Base-by-base conservation (phyloP, 2,329 filamentous ascomycete species). In the Graphilbum fragrans region DNA sequence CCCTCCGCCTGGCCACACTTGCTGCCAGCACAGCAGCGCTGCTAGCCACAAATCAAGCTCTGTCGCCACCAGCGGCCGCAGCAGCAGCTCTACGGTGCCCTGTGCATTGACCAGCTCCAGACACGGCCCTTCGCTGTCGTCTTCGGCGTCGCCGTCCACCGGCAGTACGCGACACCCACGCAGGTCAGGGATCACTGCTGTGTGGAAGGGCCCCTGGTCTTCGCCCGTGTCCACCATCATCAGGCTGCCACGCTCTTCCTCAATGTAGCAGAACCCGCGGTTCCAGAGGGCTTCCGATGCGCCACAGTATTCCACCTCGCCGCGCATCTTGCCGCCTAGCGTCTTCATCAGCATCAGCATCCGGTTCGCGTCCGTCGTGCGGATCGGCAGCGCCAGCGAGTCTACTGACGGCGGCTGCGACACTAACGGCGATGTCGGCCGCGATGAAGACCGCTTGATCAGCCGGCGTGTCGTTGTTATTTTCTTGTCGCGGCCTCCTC, bases 31-130 rank as follows among this genome's bases (percentile, higher is more conserved):
- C 25, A 90, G 66, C 35, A 92, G 60, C 8, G 84, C 84, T 14
- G 85, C 85, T 43, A 88, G 74, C 85, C 85, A 92, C 19, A 80
- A 67, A 50, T 90, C 82, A 49, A 81, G 75, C 52, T 90, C 82
- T 18, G 78, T 72, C 25, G 71, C 60, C 3, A 70, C 69, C 9
- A 74, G 58, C 14, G 85, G 81, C 29, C 79, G 72, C 43, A 92
- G 61, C 41, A 82, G 64, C 35, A 86, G 63, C 48, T 83, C 72
- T 20, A 76, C 58, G 8, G 70, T 70, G 21, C 69, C 67, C 35
- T 73, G 68, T 41, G 70, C 64, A 41, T 66, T 69, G 35, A 65
- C 59, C 11, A 81, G 55, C 50, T 79, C 72, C 4, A 81, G 60
- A 47, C 70, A 76, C 43, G 60, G 64, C 34, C 57, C 57, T 36